Evolutionary conservation across 164 flowering plant genomes (phyloP).

Genomic region (Magnolia sinica): DNA sequence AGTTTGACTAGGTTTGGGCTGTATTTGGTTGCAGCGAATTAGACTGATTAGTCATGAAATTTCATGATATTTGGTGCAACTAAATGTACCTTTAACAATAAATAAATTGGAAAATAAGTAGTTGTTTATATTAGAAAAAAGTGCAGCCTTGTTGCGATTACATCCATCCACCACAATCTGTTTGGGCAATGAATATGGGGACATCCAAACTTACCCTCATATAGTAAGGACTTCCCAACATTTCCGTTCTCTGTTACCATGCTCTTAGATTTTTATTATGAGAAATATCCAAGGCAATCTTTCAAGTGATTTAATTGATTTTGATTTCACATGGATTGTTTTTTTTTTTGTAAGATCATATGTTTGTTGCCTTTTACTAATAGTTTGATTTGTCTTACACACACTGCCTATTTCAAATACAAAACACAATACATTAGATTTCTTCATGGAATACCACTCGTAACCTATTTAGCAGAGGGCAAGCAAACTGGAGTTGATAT

Average conservation of each 20-base stretch:
- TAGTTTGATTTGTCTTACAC: neutral
- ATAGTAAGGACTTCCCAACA: neutral
- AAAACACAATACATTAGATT: neutral
- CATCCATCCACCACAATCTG: neutral
- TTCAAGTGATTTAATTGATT: neutral
- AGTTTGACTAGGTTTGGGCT: too few species aligned
- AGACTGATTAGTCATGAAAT: too few species aligned
- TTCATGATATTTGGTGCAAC: too few species aligned
- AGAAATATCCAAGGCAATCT: neutral
- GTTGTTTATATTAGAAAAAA: neutral
- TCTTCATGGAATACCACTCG: slow-evolving; percentile 54
- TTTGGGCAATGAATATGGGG: neutral
- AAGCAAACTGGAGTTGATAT: slow-evolving; percentile 52
- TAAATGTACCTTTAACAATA: too few species aligned
- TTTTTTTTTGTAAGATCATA: neutral
- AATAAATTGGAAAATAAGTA: neutral
- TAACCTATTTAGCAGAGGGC: slow-evolving; percentile 52
- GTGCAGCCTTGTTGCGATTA: neutral
- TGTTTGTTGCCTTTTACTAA: neutral
- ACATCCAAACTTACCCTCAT: neutral
- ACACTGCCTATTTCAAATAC: neutral
- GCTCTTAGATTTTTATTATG: too few species aligned
- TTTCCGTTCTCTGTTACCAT: neutral
- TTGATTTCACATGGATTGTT: neutral
- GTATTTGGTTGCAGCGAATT: too few species aligned